Evolutionary conservation across 441 rosid genomes (phyloP).

Genomic region (Melianthus villosus): DNA sequence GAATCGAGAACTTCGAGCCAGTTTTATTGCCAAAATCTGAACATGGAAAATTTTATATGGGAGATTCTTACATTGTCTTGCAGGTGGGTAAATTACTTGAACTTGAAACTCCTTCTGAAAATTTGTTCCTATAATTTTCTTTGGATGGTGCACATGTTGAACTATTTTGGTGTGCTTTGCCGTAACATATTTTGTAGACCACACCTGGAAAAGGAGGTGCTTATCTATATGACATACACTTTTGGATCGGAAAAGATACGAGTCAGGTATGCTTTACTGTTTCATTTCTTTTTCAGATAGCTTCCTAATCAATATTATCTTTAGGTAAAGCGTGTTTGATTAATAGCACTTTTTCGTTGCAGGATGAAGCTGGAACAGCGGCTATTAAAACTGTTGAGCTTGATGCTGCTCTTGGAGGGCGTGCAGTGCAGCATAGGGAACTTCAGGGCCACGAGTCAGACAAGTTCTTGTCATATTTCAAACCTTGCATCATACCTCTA

Average conservation of each 20-base stretch:
- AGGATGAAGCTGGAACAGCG: constrained; percentile 99
- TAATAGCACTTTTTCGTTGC: background rate
- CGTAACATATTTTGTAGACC: constrained; percentile 31
- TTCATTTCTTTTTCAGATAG: constrained; percentile 1
- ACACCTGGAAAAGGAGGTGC: constrained; percentile 73
- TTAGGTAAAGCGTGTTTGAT: constrained; percentile 1
- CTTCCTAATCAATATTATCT: no score
- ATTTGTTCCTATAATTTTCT: background rate
- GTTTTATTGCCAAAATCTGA: constrained; percentile 75
- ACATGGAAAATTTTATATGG: constrained; percentile 85
- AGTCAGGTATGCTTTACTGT: constrained; percentile 49
- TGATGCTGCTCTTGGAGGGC: constrained; percentile 89
- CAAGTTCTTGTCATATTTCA: constrained; percentile 86
- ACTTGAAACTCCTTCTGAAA: background rate
- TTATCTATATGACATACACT: constrained; percentile 75
- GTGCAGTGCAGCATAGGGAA: constrained; percentile 96
- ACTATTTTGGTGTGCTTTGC: background rate
- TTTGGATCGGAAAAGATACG: constrained; percentile 97
- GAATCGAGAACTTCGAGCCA: constrained; percentile 83
- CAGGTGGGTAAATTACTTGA: constrained; percentile 29
- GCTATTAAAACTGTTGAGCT: constrained; percentile 94
- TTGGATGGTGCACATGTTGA: background rate
- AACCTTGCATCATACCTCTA: constrained; percentile 86
- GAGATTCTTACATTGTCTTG: constrained; percentile 81
- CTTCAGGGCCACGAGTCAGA: constrained; percentile 95